These are phyloP conservation scores for Williopsis jadinii DNA, from an alignment of 1,139 yeast genomes.

Conservation along the genomic window DNA sequence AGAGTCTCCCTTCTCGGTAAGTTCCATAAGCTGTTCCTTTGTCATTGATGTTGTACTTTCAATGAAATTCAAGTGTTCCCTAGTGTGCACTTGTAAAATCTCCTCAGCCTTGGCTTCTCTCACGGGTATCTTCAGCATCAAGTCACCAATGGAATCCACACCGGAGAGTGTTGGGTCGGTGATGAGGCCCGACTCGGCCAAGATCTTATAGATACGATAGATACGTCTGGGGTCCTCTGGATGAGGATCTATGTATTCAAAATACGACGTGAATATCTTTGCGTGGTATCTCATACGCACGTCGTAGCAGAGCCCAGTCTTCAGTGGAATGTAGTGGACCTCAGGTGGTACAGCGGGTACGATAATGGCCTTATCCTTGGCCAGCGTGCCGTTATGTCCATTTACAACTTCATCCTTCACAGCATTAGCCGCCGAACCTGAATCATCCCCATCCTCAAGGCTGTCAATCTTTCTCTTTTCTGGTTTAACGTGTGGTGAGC, in stretches of 20 bases:
- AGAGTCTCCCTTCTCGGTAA: slow-evolving; percentile 90
- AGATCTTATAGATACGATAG: slow-evolving; percentile 82
- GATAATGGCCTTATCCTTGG: slow-evolving; percentile 33
- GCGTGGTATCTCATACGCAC: slow-evolving; percentile 98
- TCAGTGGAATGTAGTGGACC: slow-evolving; percentile 54
- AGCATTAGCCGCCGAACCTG: too few species aligned
- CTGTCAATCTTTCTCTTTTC: slow-evolving; percentile 21
- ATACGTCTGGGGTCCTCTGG: slow-evolving; percentile 98
- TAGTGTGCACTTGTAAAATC: slow-evolving; percentile 78
- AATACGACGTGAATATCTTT: slow-evolving; percentile 83
- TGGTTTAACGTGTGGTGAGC: slow-evolving; percentile 4
- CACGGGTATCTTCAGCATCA: slow-evolving; percentile 83
- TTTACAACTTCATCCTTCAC: neutral
- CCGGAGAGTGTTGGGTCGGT: slow-evolving; percentile 79
- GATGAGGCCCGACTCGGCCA: slow-evolving; percentile 91
- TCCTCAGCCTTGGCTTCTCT: slow-evolving; percentile 87
- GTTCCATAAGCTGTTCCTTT: slow-evolving; percentile 69
- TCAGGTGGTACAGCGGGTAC: slow-evolving; percentile 43
- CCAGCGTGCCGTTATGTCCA: slow-evolving; percentile 1
- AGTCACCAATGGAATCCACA: slow-evolving; percentile 74
- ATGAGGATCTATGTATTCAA: slow-evolving; percentile 95
- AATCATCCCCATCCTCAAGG: neutral
- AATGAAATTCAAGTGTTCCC: slow-evolving; percentile 69
- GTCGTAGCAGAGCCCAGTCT: slow-evolving; percentile 93
- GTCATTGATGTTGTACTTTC: slow-evolving; percentile 74